Conservation (phyloP, 768 basidiomycete genomes). For the Stropharia rugosoannulata region DNA sequence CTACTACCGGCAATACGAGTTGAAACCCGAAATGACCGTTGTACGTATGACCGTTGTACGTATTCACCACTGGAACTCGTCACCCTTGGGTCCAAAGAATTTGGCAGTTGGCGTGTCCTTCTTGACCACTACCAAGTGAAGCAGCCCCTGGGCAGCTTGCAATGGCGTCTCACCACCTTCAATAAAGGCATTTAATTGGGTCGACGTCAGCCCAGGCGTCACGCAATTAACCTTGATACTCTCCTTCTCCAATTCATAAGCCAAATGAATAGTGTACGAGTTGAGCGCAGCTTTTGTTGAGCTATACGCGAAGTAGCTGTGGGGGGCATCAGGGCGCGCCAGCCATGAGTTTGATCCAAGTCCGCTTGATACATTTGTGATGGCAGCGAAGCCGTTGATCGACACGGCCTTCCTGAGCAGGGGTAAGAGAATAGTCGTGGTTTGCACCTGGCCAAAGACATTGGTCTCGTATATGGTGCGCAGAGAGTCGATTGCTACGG, state of each 20-base stretch:
- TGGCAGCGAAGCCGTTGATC: neutral
- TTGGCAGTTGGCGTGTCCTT: conserved; percentile 36
- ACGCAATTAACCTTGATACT: conserved; percentile 60
- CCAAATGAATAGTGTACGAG: conserved; percentile 57
- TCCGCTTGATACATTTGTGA: conserved; percentile 19
- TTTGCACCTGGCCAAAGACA: conserved; percentile 42
- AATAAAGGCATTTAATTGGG: conserved; percentile 21
- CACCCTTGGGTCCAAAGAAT: conserved; percentile 33
- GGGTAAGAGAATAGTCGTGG: conserved; percentile 31
- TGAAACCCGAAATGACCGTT: neutral
- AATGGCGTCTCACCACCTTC: conserved; percentile 24
- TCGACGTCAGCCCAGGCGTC: conserved; percentile 56
- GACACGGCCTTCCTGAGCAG: neutral
- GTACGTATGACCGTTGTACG: neutral
- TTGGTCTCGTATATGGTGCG: conserved; percentile 40
- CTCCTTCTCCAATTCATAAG: conserved; percentile 57
- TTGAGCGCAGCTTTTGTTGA: conserved; percentile 71
- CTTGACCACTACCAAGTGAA: conserved; percentile 37
- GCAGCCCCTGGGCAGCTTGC: conserved; percentile 31
- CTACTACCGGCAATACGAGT: too few relatives aligned
- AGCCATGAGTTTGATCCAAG: conserved; percentile 42
- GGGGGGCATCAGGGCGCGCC: conserved; percentile 11
- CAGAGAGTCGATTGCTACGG: conserved; percentile 31
- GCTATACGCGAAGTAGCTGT: conserved; percentile 40
- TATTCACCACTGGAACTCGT: conserved; percentile 31